Percentiles rank a stretch among this genome's conserved stretches.
These are phyloP conservation scores for Pichia exigua DNA, from an alignment of 805 yeast species.

Conservation along the genomic window DNA sequence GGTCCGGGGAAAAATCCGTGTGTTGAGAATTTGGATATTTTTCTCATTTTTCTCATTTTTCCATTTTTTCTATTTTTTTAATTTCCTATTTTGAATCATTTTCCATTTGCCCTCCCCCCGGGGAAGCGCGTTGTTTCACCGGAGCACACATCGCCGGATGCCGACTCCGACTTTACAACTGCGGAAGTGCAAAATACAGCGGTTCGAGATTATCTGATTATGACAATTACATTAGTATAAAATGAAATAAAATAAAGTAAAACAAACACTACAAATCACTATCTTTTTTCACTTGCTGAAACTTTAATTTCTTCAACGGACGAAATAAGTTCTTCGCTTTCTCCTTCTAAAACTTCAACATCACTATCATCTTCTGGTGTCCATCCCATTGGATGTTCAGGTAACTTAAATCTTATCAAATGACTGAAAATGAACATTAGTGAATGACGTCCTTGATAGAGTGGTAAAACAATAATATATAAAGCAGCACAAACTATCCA, in stretches of 20 bases:
- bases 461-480: constrained; percentile 31
- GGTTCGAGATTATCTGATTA: too few relatives aligned
- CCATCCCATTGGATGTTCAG: constrained; percentile 7
- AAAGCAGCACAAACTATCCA: constrained; percentile 30
- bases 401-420: constrained; percentile 2
- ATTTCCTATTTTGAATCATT: too few relatives aligned
- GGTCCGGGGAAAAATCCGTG: background rate
- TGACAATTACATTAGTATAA: too few relatives aligned
- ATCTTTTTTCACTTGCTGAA: background rate
- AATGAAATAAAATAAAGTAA: too few relatives aligned
- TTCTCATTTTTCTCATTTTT: too few relatives aligned
- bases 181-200: too few relatives aligned
- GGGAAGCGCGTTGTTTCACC: background rate
- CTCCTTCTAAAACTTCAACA: background rate
- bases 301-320: background rate
- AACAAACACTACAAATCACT: background rate
- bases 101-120: background rate
- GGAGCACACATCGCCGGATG: background rate
- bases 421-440: constrained; percentile 6
- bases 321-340: background rate
- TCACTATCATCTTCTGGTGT: background rate
- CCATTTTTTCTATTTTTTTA: too few relatives aligned
- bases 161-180: background rate
- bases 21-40: too few relatives aligned
- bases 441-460: constrained; percentile 28